Percentiles rank a stretch among this genome's conserved stretches.
phyloP scores from a whole-genome alignment of 139 green algal genomes.

The Coelastrella sp. region DNA sequence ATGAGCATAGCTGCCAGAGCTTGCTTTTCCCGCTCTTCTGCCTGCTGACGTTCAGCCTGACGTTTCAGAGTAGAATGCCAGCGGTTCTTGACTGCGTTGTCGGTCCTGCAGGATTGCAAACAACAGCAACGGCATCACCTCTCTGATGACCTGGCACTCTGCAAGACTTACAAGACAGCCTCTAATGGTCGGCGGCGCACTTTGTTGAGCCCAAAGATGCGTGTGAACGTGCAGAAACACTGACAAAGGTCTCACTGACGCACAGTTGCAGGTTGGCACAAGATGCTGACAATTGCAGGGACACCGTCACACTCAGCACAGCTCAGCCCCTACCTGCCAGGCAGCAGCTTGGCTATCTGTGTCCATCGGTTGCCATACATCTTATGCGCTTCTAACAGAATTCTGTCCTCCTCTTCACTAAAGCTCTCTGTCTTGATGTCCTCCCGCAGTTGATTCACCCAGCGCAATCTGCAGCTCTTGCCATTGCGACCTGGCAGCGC shows the following conservation, averaged over 20 bases:
- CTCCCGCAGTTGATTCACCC: slow-evolving; percentile 65
- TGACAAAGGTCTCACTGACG: too few species aligned
- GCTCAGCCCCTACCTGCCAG: slow-evolving; percentile 46
- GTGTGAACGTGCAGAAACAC: too few species aligned
- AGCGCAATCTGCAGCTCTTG: slow-evolving; percentile 63
- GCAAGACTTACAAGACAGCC: too few species aligned
- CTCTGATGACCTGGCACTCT: too few species aligned
- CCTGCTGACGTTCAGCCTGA: slow-evolving; percentile 41
- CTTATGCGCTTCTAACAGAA: slow-evolving; percentile 51
- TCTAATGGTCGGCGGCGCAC: too few species aligned
- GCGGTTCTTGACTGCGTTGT: slow-evolving; percentile 76
- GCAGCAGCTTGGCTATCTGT: slow-evolving; percentile 69
- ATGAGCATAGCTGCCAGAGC: slow-evolving; percentile 40
- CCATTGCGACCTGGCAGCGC: slow-evolving; percentile 61
- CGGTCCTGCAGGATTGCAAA: slow-evolving; percentile 51
- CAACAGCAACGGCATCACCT: too few species aligned
- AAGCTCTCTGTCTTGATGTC: slow-evolving; percentile 63
- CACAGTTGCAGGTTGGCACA: too few species aligned
- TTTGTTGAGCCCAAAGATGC: too few species aligned
- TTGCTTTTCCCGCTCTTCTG: slow-evolving; percentile 31
- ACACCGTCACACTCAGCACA: too few species aligned
- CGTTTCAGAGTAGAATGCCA: slow-evolving; percentile 72
- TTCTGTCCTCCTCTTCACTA: slow-evolving; percentile 52
- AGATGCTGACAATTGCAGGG: too few species aligned
- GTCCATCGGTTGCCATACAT: slow-evolving; percentile 71